These are phyloP conservation scores for Neurospora africana DNA, from an alignment of 495 filamentous ascomycete species.

Conservation along the genomic window DNA sequence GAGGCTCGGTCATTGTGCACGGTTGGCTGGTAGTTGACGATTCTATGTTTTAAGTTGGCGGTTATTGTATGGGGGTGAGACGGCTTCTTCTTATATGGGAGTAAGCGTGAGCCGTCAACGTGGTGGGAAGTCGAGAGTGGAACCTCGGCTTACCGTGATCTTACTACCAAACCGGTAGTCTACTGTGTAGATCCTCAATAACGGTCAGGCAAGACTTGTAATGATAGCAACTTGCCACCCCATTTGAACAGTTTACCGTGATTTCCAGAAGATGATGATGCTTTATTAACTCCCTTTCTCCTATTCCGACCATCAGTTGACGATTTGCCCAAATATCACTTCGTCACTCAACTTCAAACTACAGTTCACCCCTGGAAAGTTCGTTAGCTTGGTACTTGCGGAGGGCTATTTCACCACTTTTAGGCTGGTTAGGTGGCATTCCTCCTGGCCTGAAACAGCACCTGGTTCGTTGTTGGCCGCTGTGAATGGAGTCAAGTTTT, in stretches of 20 bases:
- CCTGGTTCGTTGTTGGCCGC: neutral
- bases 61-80: neutral
- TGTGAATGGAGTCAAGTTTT: neutral
- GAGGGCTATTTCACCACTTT: too few relatives aligned
- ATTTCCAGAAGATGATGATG: too few relatives aligned
- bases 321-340: too few relatives aligned
- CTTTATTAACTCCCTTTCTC: too few relatives aligned
- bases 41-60: neutral
- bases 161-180: neutral
- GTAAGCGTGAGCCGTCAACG: neutral
- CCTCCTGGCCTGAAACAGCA: too few relatives aligned
- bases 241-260: neutral
- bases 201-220: neutral
- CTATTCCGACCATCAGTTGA: too few relatives aligned
- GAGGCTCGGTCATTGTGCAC: conserved; percentile 1
- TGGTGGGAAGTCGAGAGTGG: neutral
- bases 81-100: neutral
- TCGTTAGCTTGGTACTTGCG: too few relatives aligned
- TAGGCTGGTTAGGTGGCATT: too few relatives aligned
- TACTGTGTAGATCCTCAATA: neutral
- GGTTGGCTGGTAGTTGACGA: neutral
- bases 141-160: neutral
- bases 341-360: too few relatives aligned
- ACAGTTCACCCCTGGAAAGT: too few relatives aligned
- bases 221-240: too few relatives aligned